Conservation (phyloP, 2,329 filamentous ascomycete genomes). For the Calonectria honghensis region DNA sequence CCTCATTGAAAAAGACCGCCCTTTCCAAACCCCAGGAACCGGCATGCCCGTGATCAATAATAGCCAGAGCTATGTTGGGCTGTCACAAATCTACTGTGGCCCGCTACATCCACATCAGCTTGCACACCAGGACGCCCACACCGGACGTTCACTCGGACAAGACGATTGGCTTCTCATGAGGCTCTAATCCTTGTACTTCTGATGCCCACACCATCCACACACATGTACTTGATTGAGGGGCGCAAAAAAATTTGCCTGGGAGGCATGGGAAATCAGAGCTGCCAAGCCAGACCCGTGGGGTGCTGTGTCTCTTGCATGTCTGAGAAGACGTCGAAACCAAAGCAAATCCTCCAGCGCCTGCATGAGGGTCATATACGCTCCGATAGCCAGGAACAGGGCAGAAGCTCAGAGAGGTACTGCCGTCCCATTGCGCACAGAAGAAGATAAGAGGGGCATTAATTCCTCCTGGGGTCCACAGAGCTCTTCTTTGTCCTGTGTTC, state of each 20-base stretch:
- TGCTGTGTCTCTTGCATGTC: slow-evolving; percentile 41
- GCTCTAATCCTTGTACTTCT: slow-evolving; percentile 2
- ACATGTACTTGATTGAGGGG: slow-evolving; percentile 14
- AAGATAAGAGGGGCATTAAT: slow-evolving; percentile 22
- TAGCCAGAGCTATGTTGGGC: slow-evolving; percentile 14
- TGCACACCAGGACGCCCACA: slow-evolving; percentile 2
- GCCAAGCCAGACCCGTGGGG: slow-evolving; percentile 24
- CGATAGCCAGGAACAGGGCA: slow-evolving; percentile 17
- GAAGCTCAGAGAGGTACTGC: slow-evolving; percentile 4
- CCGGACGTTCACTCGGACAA: slow-evolving; percentile 8
- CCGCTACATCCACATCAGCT: slow-evolving; percentile 23
- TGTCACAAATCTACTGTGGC: slow-evolving; percentile 33
- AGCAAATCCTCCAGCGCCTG: slow-evolving; percentile 33
- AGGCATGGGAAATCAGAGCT: slow-evolving; percentile 30
- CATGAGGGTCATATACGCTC: slow-evolving; percentile 14
- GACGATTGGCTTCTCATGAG: slow-evolving; percentile 30
- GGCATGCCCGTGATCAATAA: slow-evolving; percentile 14
- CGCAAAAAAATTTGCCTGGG: slow-evolving; percentile 16
- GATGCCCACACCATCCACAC: slow-evolving; percentile 8
- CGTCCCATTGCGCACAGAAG: background rate
- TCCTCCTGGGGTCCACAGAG: background rate
- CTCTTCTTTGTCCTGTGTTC: background rate
- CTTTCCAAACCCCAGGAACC: slow-evolving; percentile 26
- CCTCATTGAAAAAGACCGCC: slow-evolving; percentile 26
- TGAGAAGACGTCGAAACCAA: slow-evolving; percentile 41